phyloP scores from a whole-genome alignment of 495 filamentous ascomycete species.

The Penicillium pancosmium region DNA sequence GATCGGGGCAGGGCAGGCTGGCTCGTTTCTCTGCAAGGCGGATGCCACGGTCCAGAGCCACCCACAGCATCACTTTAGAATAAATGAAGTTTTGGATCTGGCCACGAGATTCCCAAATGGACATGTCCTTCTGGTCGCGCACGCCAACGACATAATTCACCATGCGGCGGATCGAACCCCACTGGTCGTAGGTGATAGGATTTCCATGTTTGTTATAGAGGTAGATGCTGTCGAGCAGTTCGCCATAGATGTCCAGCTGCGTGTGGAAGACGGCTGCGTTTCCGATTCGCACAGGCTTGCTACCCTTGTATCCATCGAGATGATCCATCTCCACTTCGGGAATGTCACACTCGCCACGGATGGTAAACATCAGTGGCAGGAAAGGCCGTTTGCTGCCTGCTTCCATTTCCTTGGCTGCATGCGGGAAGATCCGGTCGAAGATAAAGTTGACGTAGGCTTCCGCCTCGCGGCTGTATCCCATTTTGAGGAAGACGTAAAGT shows the following conservation, averaged over 20 bases:
- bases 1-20: slow-evolving; percentile 66
- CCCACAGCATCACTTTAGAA: slow-evolving; percentile 77
- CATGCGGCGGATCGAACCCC: slow-evolving; percentile 62
- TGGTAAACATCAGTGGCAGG: slow-evolving; percentile 79
- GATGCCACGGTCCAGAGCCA: slow-evolving; percentile 70
- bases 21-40: slow-evolving; percentile 70
- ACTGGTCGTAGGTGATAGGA: slow-evolving; percentile 72
- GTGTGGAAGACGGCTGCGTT: slow-evolving; percentile 75
- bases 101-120: slow-evolving; percentile 77
- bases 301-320: slow-evolving; percentile 67
- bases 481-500: slow-evolving; percentile 72
- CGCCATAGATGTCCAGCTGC: slow-evolving; percentile 76
- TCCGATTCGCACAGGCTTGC: slow-evolving; percentile 70
- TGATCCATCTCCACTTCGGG: slow-evolving; percentile 67
- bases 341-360: slow-evolving; percentile 70
- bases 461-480: slow-evolving; percentile 73
- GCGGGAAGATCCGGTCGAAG: slow-evolving; percentile 60
- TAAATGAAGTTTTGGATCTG: slow-evolving; percentile 73
- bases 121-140: slow-evolving; percentile 66
- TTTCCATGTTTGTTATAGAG: slow-evolving; percentile 79
- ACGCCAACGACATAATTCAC: slow-evolving; percentile 53
- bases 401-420: slow-evolving; percentile 38
- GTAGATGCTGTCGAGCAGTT: slow-evolving; percentile 75
- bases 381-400: slow-evolving; percentile 44
- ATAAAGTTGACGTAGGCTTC: slow-evolving; percentile 77